Percentiles rank a stretch among this genome's conserved stretches.
Evolutionary conservation across 1,284 basidiomycete species (phyloP).

Genomic region (Heterobasidion parviporum): DNA sequence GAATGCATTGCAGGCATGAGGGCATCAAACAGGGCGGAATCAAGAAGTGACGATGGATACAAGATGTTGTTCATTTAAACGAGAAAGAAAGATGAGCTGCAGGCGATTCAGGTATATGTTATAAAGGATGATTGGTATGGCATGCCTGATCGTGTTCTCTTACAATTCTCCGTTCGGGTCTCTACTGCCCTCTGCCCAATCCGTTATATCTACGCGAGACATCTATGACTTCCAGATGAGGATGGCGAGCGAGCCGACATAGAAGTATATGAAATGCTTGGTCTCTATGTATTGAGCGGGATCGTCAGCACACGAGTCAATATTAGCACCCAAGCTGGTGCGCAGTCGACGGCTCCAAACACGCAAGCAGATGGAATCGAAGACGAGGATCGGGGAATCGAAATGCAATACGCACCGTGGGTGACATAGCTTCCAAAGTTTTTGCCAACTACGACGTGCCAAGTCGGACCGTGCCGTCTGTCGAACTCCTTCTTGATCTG

Average conservation of each 20-base stretch:
- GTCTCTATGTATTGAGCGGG: slow-evolving; percentile 54
- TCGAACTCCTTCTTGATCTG: slow-evolving; percentile 98
- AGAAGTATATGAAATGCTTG: slow-evolving; percentile 97
- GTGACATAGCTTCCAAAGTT: slow-evolving; percentile 98
- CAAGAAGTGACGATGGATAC: not conserved
- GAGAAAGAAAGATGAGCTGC: not conserved
- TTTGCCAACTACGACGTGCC: slow-evolving; percentile 98
- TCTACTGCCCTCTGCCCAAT: not conserved
- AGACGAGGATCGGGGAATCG: slow-evolving; percentile 2
- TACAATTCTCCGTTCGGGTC: not conserved
- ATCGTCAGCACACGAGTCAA: slow-evolving; percentile 1
- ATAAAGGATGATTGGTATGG: not conserved
- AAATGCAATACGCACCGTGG: slow-evolving; percentile 54
- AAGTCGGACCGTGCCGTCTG: slow-evolving; percentile 84
- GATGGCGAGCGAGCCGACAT: slow-evolving; percentile 82
- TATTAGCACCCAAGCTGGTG: not conserved
- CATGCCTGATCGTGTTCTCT: not conserved
- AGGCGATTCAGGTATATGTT: not conserved
- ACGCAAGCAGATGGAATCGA: not conserved
- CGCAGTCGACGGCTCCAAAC: not conserved
- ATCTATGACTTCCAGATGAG: slow-evolving; percentile 90
- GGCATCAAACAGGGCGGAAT: not conserved
- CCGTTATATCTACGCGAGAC: not conserved
- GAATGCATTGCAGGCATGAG: not conserved
- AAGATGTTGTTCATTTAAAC: not conserved